Evolutionary conservation across 768 basidiomycete genomes (phyloP), one percentile per base, ranked within the genome.

Genomic region (Phanerochaete sordida): DNA sequence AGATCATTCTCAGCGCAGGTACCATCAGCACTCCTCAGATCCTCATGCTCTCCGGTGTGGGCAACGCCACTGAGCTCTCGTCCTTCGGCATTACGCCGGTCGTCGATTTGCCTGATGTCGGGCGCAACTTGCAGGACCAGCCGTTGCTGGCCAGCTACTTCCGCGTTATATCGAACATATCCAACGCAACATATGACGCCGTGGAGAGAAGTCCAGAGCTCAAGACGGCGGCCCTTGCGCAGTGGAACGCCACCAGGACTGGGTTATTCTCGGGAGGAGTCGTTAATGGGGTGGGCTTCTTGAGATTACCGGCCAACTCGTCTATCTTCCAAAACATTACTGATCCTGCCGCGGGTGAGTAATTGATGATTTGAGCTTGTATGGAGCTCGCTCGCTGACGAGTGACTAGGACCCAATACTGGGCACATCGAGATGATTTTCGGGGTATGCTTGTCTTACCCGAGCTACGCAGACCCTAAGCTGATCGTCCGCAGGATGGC

Each of bases 71-170:
- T 1, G 59, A 68, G 44, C 65, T 78, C 21, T 51, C 65, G 27
- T 51, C 27, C 12, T 57, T 72, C 46, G 70, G 69, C 15, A 73
- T 80, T 57, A 50, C 59, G 19, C 57, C 61, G 46, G 56, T 65
- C 30, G 57, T 75, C 24, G 75, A 78, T 51, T 69, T 77, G 11
- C 76, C 77, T 8, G 70, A 68, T 56, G 78, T 80, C 46, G 76
- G 77, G 8, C 68, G 74, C 24, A 3, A 62, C 37, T n/a, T 62
- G 2, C 55, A 35, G 15, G 60, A 57, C 39, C 68, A 69, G 27
- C 52, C 60, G 27, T 15, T 43, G 15, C 15, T 62, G 16, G n/a
- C 35, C 3, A 48, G 39, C 15, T 54, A 33, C 21, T 60, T 2
- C 4, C 5, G 27, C 13, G 39, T 46, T 16, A 59, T 26, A 31